Base-by-base conservation (phyloP, 352 stramenopile genomes). In the Phytophthora pinifolia region DNA sequence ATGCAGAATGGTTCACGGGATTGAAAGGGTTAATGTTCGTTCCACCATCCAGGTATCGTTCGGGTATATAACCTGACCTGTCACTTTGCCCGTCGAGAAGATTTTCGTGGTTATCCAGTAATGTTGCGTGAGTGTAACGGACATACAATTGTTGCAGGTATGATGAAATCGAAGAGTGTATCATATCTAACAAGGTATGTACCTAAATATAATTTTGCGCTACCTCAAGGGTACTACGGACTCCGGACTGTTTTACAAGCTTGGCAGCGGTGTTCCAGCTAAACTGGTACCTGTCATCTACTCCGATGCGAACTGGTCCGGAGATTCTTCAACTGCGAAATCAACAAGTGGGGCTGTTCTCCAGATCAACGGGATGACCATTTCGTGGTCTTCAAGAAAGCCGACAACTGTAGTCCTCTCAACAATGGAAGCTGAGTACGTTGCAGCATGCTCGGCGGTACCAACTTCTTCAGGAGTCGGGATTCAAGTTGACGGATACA, bases 1-100 rank as follows among this genome's bases (percentile, higher is more conserved):
- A 49, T 57, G 49, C 49, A 57, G 49, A 49, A 57, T 57, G 49
- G 29, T 27, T 43, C 0, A 31, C 38, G 33, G 46, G 46, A 25
- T 53, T 53, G 20, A 44, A 44, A 53, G 46, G 46, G 46, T 44
- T 44, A 57, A 57, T n/a, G n/a, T n/a, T n/a, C n/a, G n/a, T n/a
- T n/a, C n/a, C n/a, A n/a, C n/a, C n/a, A n/a, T n/a, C n/a, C n/a
- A n/a, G n/a, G n/a, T n/a, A n/a, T n/a, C n/a, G n/a, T n/a, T n/a
- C n/a, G n/a, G n/a, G n/a, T n/a, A n/a, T n/a, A n/a, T n/a, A n/a
- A n/a, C n/a, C n/a, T n/a, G n/a, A n/a, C n/a, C n/a, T n/a, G n/a
- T n/a, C n/a, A n/a, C n/a, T n/a, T n/a, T n/a, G n/a, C n/a, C n/a
- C n/a, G n/a, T n/a, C n/a, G n/a, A n/a, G n/a, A n/a, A n/a, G n/a